Base-by-base conservation (phyloP, 1,284 basidiomycete species). In the Rugiboletus extremiorientalis region DNA sequence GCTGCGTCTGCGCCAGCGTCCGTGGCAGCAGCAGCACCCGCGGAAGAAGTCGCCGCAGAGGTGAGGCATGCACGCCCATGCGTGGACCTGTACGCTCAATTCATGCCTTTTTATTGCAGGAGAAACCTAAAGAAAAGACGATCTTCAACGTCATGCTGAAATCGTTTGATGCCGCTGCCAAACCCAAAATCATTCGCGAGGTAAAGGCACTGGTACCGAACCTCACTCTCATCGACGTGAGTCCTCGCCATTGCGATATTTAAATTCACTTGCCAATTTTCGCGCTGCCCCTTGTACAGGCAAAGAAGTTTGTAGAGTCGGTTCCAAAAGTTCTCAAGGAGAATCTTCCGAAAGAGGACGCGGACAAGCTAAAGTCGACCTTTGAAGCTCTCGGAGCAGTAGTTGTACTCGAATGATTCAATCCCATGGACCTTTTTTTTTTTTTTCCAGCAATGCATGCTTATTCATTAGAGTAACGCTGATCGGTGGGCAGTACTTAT, bases 231-330 rank as follows among this genome's bases (percentile, higher is more conserved):
- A 95, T 98, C 62, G 96, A 97, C 74, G 95, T 96, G 70, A 70
- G 93, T 84, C 23, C 18, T 30, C 33, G 50, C 54, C 25, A 7
- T 33, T 20, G 5, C 23, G 42, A 54, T 11, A 14, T 53, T 46
- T 33, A 44, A 33, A n/a, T n/a, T 55, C 30, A 11, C 54, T 40
- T 49, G 54, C 55, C 60, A 56, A 60, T 43, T 25, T 45, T 52
- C 31, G 54, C 22, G 37, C 43, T 30, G 52, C 22, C 38, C 66
- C 64, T 37, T 64, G n/a, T 12, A 40, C 65, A 97, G 95, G 97
- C 97, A 37, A 99, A 99, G 85, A 99, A 98, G 79, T 98, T 99
- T 69, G 97, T 99, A 58, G 97, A 99, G 77, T 94, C 92, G 28
- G 79, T 94, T 65, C 97, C 97, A 34, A 92, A 98, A 77, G 79